Evolutionary conservation across 352 stramenopile species (phyloP), one percentile per base, ranked within the genome.

Genomic region (Pythium rhizo-oryzae): DNA sequence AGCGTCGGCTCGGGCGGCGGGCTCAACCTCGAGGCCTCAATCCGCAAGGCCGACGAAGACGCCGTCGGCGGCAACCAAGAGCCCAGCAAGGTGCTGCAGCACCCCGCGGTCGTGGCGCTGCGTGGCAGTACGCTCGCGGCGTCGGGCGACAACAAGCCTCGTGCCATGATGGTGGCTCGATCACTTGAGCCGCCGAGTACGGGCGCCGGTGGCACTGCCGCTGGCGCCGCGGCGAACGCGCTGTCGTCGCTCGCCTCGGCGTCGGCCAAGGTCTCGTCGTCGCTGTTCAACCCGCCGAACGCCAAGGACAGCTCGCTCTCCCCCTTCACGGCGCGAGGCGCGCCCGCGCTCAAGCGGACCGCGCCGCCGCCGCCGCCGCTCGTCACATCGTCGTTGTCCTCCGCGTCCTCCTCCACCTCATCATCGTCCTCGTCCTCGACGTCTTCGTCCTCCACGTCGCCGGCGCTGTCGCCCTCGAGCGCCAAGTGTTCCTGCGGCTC

Each of bases 281-380:
- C 62, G 21, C 43, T 64, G 13, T 75, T 75, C 46, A 67, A 75
- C 55, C 68, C 68, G 18, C 35, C 62, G 8, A 75, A 75, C 39
- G 62, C 69, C 51, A 75, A 75, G 37, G 69, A 75, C 39, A 53
- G 57, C 30, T 30, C 37, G 8, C 58, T 68, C 33, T 67, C 58
- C 0, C 39, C 59, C 16, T 64, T 72, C 28, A 58, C 67, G 8
- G 47, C 46, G 0, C 55, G 44, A 8, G 30, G 33, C 53, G 53
- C 11, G 44, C 18, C n/a, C 41, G 46, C 24, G 28, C 21, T 18
- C 49, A 55, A 55, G 24, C 24, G 25, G 39, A 21, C 6, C 41
- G 44, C 37, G 30, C 57, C 41, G 15, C 23, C n/a, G 12, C 19
- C 21, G 51, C 50, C 35, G 25, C 23, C 24, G 53, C 53, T 59